phyloP scores from a whole-genome alignment of 805 yeast genomes.

The Teunomyces panamensis region DNA sequence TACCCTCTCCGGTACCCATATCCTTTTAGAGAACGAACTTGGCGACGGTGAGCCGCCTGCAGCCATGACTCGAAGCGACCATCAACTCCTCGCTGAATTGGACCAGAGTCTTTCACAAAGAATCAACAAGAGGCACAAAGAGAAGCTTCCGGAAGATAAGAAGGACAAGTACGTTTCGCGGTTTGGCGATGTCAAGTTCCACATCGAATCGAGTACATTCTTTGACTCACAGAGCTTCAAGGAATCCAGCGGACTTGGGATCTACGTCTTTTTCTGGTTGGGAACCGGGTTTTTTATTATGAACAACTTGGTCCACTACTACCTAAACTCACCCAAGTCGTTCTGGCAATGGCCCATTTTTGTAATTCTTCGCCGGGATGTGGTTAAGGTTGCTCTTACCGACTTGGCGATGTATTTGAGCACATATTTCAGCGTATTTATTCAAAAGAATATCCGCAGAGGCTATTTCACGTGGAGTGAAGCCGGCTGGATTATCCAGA shows the following conservation, averaged over 20 bases:
- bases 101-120: not conserved
- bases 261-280: conserved; percentile 79
- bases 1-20: not conserved
- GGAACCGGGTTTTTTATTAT: conserved; percentile 54
- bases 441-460: conserved; percentile 55
- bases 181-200: conserved; percentile 54
- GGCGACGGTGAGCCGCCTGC: not conserved
- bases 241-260: conserved; percentile 64
- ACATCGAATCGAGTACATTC: conserved; percentile 40
- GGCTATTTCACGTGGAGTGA: conserved; percentile 56
- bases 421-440: conserved; percentile 63
- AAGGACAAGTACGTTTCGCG: conserved; percentile 40
- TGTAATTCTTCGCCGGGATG: conserved; percentile 54
- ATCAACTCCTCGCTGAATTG: not conserved
- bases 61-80: not conserved
- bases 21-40: not conserved
- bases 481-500: conserved; percentile 63
- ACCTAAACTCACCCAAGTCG: conserved; percentile 42
- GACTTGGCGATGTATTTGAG: conserved; percentile 74
- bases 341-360: conserved; percentile 54
- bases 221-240: conserved; percentile 50
- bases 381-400: conserved; percentile 65
- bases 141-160: not conserved
- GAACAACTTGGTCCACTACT: conserved; percentile 54
- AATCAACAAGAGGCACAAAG: not conserved